Evolutionary conservation across 2,329 filamentous ascomycete genomes (phyloP), one percentile per base, ranked within the genome.

Genomic region (Geoglossum cookeanum): DNA sequence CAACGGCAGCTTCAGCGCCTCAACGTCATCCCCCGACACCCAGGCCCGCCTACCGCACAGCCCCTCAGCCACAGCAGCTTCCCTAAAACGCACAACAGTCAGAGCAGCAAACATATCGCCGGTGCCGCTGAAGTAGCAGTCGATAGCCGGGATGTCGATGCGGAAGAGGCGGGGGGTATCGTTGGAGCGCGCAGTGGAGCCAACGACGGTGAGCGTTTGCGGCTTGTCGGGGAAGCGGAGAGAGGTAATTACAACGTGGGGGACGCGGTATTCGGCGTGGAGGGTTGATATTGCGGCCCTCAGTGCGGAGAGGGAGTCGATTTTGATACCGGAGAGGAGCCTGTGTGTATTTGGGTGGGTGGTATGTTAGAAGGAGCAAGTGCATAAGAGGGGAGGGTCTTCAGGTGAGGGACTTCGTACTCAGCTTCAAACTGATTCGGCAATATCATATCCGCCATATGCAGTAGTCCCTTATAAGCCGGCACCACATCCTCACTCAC

Each of bases 371-470:
- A n/a, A 27, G 11, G 42, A 42, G 56, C 22, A 57, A 29, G 27
- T 2, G 39, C 22, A 56, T 48, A 6, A 56, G 5, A 27, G 33
- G 32, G 29, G 27, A 47, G 55, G 3, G 37, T 2, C 27, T 33
- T 39, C 29, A 15, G 44, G 15, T 22, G 30, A 29, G 51, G 49
- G 22, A 57, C 57, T n/a, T 71, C 82, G 63, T 74, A 94, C 87
- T 98, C 91, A 48, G 90, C 88, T 73, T 98, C 92, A 63, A 96
- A 98, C 64, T 97, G 91, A 67, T 98, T 98, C 3, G 92, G 92
- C 15, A 97, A 72, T 58, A 98, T 94, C 63, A 98, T 70, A 69
- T 98, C 92, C 1, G 92, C 91, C 64, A 91, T 78, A 39, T 77
- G 77, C 27, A 97, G 74, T 58, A 95, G 75, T 29, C 75, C 75